Evolutionary conservation across 768 basidiomycete genomes (phyloP).

Genomic region (Crucibulum laeve): DNA sequence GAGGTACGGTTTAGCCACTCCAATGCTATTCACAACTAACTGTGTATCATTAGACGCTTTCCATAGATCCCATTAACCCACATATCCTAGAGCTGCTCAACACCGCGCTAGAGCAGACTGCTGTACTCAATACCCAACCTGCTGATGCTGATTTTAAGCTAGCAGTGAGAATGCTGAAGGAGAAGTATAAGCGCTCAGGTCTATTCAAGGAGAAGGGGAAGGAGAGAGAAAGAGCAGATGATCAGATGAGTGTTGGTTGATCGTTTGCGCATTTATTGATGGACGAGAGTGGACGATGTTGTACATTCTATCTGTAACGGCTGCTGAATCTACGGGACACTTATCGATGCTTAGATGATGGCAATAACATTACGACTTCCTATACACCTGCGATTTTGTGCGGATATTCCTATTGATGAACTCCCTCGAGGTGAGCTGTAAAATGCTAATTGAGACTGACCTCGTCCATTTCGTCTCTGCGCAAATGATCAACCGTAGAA

Average conservation of each 20-base stretch:
- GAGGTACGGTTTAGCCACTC: conserved; percentile 49
- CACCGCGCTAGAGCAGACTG: conserved; percentile 62
- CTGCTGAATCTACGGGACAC: too few species aligned
- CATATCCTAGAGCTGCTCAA: conserved; percentile 80
- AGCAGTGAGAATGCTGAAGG: conserved; percentile 22
- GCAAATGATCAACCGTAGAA: too few species aligned
- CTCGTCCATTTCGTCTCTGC: too few species aligned
- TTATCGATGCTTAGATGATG: too few species aligned
- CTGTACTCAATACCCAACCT: conserved; percentile 12
- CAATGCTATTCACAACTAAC: not conserved
- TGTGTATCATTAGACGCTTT: conserved; percentile 50
- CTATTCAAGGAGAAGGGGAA: conserved; percentile 18
- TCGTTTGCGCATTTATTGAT: not conserved
- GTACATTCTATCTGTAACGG: not conserved
- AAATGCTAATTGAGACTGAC: too few species aligned
- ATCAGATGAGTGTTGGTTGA: conserved; percentile 20
- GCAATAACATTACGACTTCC: too few species aligned
- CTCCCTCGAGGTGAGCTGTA: too few species aligned
- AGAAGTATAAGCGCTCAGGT: conserved; percentile 24
- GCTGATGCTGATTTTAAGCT: conserved; percentile 23
- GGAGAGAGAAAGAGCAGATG: conserved; percentile 19
- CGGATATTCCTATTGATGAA: too few species aligned
- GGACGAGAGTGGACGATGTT: too few species aligned
- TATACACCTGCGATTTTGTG: too few species aligned
- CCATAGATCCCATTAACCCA: conserved; percentile 78